These are phyloP conservation scores for Quercus engelmannii DNA, from an alignment of 306 rosid species.

Conservation along the genomic window DNA sequence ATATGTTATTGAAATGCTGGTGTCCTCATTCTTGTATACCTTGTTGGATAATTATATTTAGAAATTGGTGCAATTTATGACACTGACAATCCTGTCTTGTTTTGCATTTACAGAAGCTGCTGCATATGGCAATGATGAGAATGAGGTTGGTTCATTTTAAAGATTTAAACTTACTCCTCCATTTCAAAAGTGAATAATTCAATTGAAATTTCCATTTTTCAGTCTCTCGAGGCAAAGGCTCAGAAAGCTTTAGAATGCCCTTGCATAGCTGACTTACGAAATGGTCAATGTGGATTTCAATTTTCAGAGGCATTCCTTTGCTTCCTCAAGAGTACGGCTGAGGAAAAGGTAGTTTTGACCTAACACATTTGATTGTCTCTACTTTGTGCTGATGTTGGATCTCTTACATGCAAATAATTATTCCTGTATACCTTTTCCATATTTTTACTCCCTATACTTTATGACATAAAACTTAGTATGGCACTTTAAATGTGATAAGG, in stretches of 20 bases:
- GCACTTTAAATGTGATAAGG: background rate
- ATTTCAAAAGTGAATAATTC: conserved; percentile 1
- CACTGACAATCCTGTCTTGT: background rate
- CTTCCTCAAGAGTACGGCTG: conserved; percentile 79
- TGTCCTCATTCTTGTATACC: background rate
- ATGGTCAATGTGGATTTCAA: conserved; percentile 74
- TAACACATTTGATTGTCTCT: background rate
- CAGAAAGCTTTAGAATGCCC: conserved; percentile 90
- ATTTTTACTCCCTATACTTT: background rate
- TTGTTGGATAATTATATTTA: background rate
- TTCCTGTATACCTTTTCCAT: background rate
- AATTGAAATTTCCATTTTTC: conserved; percentile 35
- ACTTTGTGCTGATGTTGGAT: background rate
- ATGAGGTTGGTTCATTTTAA: conserved; percentile 54
- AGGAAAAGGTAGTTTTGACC: conserved; percentile 63
- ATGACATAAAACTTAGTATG: background rate
- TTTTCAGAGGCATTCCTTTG: conserved; percentile 86
- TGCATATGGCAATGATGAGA: conserved; percentile 59
- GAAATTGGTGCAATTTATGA: background rate
- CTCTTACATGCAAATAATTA: background rate
- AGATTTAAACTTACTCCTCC: conserved; percentile 5
- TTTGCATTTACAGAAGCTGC: conserved; percentile 70
- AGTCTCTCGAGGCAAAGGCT: conserved; percentile 84
- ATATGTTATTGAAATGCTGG: background rate
- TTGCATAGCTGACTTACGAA: conserved; percentile 84